Conservation (phyloP, 768 basidiomycete genomes). For the Suillus placidus region DNA sequence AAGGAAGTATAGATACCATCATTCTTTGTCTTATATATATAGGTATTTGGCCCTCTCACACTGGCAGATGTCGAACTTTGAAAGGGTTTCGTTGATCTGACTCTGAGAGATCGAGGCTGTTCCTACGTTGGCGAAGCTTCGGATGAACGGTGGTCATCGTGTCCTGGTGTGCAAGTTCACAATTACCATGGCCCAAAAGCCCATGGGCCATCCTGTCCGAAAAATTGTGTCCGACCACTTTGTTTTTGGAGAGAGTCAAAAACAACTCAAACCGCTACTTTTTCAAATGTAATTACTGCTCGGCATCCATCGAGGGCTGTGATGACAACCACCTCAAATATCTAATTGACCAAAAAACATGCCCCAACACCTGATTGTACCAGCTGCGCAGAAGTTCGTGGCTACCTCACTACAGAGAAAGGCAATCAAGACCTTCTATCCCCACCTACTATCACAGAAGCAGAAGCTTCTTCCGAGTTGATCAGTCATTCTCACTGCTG, state of each 20-base stretch:
- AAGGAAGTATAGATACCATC: no score
- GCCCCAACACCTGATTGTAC: neutral
- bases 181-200: neutral
- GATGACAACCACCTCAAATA: slow-evolving; percentile 19
- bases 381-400: neutral
- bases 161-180: neutral
- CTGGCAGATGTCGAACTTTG: no score
- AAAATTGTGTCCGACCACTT: slow-evolving; percentile 9
- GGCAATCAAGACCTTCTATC: neutral
- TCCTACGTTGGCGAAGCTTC: no score
- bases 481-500: no score
- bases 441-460: neutral
- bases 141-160: no score
- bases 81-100: no score
- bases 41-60: no score
- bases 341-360: neutral
- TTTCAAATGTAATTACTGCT: slow-evolving; percentile 19
- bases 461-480: no score
- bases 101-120: no score
- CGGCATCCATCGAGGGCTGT: slow-evolving; percentile 12
- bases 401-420: slow-evolving; percentile 5
- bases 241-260: neutral
- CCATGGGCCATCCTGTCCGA: neutral
- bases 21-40: no score
- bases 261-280: slow-evolving; percentile 13